These are phyloP conservation scores for Colletotrichum lindemuthianum DNA, from an alignment of 2,329 filamentous ascomycete genomes.

Conservation along the genomic window DNA sequence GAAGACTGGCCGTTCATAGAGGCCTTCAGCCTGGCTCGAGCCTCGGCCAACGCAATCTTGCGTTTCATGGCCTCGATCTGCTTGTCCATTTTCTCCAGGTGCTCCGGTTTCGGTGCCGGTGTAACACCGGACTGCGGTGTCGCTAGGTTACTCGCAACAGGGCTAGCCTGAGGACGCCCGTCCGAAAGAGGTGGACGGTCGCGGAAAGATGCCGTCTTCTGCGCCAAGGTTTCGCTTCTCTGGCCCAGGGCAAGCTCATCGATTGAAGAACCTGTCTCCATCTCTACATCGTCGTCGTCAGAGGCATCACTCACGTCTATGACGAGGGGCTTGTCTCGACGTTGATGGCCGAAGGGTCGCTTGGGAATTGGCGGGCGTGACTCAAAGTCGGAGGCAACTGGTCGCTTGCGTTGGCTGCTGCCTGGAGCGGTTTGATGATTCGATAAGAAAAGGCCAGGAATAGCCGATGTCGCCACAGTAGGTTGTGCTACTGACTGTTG, in stretches of 20 bases:
- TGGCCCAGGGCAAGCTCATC: slow-evolving; percentile 51
- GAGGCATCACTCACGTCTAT: slow-evolving; percentile 85
- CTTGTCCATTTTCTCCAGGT: slow-evolving; percentile 62
- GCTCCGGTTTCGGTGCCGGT: slow-evolving; percentile 46
- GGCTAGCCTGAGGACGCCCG: slow-evolving; percentile 52
- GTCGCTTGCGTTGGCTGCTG: slow-evolving; percentile 50
- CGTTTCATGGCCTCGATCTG: slow-evolving; percentile 70
- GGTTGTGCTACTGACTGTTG: slow-evolving; percentile 2
- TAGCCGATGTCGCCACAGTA: slow-evolving; percentile 39
- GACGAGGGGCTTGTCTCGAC: slow-evolving; percentile 72
- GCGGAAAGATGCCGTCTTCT: slow-evolving; percentile 51
- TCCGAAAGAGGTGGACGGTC: slow-evolving; percentile 58
- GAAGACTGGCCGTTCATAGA: slow-evolving; percentile 23
- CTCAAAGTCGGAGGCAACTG: slow-evolving; percentile 76
- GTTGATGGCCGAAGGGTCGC: slow-evolving; percentile 69
- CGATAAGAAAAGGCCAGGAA: slow-evolving; percentile 51
- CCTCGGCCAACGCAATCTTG: slow-evolving; percentile 68
- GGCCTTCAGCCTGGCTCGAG: slow-evolving; percentile 58
- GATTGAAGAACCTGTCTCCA: slow-evolving; percentile 70
- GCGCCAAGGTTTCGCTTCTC: slow-evolving; percentile 44
- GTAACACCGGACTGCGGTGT: slow-evolving; percentile 50
- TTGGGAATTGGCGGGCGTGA: slow-evolving; percentile 62
- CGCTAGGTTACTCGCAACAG: slow-evolving; percentile 44
- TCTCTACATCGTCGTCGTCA: slow-evolving; percentile 71
- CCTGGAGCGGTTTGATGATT: slow-evolving; percentile 39